These are phyloP conservation scores for Halophytophthora batemanensis DNA, from an alignment of 352 stramenopile genomes.

Conservation along the genomic window DNA sequence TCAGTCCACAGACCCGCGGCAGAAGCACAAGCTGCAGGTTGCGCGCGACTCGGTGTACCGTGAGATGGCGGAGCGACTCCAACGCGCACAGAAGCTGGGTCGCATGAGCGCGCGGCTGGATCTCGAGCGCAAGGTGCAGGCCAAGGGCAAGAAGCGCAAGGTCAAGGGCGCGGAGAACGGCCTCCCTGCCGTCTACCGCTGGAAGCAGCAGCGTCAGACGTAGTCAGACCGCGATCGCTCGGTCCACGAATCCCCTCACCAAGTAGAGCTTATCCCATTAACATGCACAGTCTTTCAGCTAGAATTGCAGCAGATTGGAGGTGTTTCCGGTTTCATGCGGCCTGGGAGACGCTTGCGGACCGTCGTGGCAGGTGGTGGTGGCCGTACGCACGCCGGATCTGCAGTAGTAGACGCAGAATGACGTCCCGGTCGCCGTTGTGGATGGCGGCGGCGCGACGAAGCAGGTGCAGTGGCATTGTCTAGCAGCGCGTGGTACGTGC, in stretches of 20 bases:
- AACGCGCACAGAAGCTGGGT: conserved; percentile 66
- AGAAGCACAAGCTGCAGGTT: conserved; percentile 55
- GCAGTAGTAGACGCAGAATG: conserved; percentile 37
- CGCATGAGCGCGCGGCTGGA: conserved; percentile 73
- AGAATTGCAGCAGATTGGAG: too few species aligned
- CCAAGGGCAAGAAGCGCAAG: conserved; percentile 85
- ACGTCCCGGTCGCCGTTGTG: conserved; percentile 29
- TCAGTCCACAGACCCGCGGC: conserved; percentile 29
- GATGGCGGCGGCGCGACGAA: conserved; percentile 39
- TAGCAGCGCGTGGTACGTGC: neutral
- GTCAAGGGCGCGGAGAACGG: conserved; percentile 66
- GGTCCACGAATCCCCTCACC: too few species aligned
- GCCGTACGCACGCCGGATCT: conserved; percentile 46
- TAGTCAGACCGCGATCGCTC: conserved; percentile 18
- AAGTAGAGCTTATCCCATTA: too few species aligned
- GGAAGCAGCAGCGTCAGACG: conserved; percentile 87
- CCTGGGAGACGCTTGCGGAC: conserved; percentile 5
- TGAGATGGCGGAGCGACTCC: conserved; percentile 64
- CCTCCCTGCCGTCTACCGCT: conserved; percentile 79
- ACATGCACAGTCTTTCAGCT: too few species aligned
- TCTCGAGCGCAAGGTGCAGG: conserved; percentile 78
- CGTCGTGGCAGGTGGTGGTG: conserved; percentile 18
- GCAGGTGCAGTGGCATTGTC: conserved; percentile 48
- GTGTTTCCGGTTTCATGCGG: conserved; percentile 5
- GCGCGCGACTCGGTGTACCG: conserved; percentile 64